Conservation (phyloP, 2,329 filamentous ascomycete species). For the Microcera coccophila region DNA sequence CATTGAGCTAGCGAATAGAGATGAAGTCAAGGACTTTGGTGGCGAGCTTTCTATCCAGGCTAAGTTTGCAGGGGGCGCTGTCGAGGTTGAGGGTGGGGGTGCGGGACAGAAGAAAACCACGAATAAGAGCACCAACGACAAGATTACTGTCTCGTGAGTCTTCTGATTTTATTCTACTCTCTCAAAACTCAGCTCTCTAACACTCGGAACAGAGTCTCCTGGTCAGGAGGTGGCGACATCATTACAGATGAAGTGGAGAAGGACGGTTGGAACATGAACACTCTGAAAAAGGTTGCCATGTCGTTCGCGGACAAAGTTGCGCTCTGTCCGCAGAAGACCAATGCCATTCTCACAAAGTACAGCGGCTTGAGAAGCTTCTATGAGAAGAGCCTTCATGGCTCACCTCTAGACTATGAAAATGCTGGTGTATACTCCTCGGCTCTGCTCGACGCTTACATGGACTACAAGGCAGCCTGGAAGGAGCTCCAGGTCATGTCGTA, state of each 20-base stretch:
- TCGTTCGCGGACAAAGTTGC: slow-evolving; percentile 9
- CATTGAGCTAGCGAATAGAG: background rate
- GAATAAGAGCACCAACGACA: slow-evolving; percentile 2
- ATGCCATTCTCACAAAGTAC: slow-evolving; percentile 10
- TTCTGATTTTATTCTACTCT: too few species aligned
- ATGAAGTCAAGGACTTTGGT: slow-evolving; percentile 2
- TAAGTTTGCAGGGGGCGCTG: slow-evolving; percentile 1
- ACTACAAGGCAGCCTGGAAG: slow-evolving; percentile 4
- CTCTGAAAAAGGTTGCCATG: slow-evolving; percentile 5
- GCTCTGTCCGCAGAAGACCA: slow-evolving; percentile 7
- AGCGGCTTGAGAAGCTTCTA: slow-evolving; percentile 4
- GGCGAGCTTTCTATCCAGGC: slow-evolving; percentile 2
- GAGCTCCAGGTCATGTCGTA: slow-evolving; percentile 2
- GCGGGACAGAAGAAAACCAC: slow-evolving; percentile 2
- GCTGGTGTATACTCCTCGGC: slow-evolving; percentile 6
- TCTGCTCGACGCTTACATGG: slow-evolving; percentile 8
- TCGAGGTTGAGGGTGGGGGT: background rate
- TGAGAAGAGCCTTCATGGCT: slow-evolving; percentile 3
- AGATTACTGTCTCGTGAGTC: slow-evolving; percentile 4
- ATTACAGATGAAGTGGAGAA: slow-evolving; percentile 1
- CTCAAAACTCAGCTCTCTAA: too few species aligned
- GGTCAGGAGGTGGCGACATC: slow-evolving; percentile 11
- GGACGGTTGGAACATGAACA: slow-evolving; percentile 5
- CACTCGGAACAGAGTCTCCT: slow-evolving; percentile 3
- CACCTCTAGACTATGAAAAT: slow-evolving; percentile 10